Conservation (phyloP, 148 eudicot species). For the Agrostemma githago region DNA sequence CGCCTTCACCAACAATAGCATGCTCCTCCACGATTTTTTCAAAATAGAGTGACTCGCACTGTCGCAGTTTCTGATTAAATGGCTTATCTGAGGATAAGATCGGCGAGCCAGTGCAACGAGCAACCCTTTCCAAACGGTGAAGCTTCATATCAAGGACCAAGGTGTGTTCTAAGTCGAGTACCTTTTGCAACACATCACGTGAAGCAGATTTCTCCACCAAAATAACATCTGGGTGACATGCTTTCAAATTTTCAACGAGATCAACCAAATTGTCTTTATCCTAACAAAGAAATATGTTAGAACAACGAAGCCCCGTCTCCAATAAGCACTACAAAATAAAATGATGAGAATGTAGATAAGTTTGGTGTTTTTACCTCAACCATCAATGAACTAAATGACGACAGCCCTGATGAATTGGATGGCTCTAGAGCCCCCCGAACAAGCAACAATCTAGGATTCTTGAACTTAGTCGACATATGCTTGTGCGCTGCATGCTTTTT, state of each 20-base stretch:
- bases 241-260: slow-evolving; percentile 50
- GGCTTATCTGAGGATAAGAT: slow-evolving; percentile 53
- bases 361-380: slow-evolving; percentile 40
- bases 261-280: slow-evolving; percentile 42
- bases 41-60: slow-evolving; percentile 65
- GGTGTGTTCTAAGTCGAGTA: slow-evolving; percentile 70
- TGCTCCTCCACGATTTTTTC: slow-evolving; percentile 81
- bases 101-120: slow-evolving; percentile 78
- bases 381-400: slow-evolving; percentile 73
- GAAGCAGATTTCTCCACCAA: slow-evolving; percentile 89
- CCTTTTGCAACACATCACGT: slow-evolving; percentile 63
- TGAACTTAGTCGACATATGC: slow-evolving; percentile 78
- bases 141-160: slow-evolving; percentile 91
- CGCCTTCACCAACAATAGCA: slow-evolving; percentile 46
- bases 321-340: slow-evolving; percentile 1
- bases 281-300: slow-evolving; percentile 33
- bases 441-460: slow-evolving; percentile 68
- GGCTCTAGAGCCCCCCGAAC: slow-evolving; percentile 72
- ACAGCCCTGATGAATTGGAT: slow-evolving; percentile 58
- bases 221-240: slow-evolving; percentile 66
- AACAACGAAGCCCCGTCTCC: slow-evolving; percentile 13
- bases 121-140: slow-evolving; percentile 84
- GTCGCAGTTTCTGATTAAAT: slow-evolving; percentile 49
- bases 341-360: background rate
- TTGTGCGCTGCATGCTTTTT: slow-evolving; percentile 98